Conservation (phyloP, 352 stramenopile genomes). For the Globisporangium splendens region DNA sequence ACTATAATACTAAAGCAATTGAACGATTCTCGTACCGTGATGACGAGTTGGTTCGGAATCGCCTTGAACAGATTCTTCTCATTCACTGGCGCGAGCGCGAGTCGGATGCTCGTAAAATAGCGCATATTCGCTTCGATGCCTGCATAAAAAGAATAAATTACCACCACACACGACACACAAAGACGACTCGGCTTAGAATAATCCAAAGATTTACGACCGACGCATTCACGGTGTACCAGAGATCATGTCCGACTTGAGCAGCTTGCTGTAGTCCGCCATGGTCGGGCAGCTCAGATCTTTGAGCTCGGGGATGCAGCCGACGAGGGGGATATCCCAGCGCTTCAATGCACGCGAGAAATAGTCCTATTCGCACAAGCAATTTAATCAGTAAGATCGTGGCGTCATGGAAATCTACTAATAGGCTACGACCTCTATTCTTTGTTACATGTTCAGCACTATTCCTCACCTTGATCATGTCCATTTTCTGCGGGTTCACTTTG, state of each 20-base stretch:
- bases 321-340: constrained; percentile 84
- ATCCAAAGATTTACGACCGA: too few relatives aligned
- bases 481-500: constrained; percentile 87
- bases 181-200: background rate
- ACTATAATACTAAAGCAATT: background rate
- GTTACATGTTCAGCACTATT: background rate
- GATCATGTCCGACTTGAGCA: constrained; percentile 79
- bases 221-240: too few relatives aligned
- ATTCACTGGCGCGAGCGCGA: constrained; percentile 77
- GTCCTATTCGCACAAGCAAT: constrained; percentile 30
- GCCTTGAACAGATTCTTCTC: constrained; percentile 79
- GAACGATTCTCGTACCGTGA: constrained; percentile 45
- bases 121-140: constrained; percentile 66
- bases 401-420: background rate
- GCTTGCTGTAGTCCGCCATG: constrained; percentile 85
- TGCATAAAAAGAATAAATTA: constrained; percentile 13
- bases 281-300: constrained; percentile 81
- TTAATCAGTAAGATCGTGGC: background rate
- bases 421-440: too few relatives aligned
- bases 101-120: constrained; percentile 83
- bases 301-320: constrained; percentile 86
- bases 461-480: constrained; percentile 87
- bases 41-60: constrained; percentile 82
- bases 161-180: background rate
- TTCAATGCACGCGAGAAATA: constrained; percentile 90